Evolutionary conservation across 768 basidiomycete species (phyloP).

Genomic region (Gymnopilus junonius): DNA sequence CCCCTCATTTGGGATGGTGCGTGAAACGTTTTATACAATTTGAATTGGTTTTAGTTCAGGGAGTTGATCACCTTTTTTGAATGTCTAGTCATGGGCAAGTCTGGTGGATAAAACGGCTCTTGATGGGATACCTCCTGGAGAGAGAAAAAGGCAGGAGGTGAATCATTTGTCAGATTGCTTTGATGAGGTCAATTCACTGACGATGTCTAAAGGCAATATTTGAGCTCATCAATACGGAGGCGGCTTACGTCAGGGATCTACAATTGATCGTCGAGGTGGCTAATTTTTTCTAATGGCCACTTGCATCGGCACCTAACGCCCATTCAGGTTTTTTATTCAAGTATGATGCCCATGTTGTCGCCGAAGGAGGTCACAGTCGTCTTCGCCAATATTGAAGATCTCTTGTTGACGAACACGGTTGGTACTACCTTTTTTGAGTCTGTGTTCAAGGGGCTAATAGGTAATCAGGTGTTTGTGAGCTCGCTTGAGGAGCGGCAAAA

Average conservation of each 20-base stretch:
- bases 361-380: constrained; percentile 79
- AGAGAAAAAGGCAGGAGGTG: constrained; percentile 90
- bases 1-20: constrained; percentile 73
- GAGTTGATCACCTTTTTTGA: neutral
- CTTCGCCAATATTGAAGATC: constrained; percentile 94
- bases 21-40: too few species aligned
- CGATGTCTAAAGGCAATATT: constrained; percentile 72
- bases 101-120: constrained; percentile 85
- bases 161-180: constrained; percentile 6
- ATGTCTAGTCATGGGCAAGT: constrained; percentile 85
- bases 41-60: too few species aligned
- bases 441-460: neutral
- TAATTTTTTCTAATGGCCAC: neutral
- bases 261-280: constrained; percentile 90
- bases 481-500: constrained; percentile 91
- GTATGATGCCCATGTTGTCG: constrained; percentile 72
- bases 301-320: neutral
- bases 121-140: constrained; percentile 75
- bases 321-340: constrained; percentile 81
- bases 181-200: neutral
- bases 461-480: constrained; percentile 74
- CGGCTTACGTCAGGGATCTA: constrained; percentile 86
- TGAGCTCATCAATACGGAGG: constrained; percentile 92
- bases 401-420: constrained; percentile 83
- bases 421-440: neutral